These are phyloP conservation scores for Tetrastigma voinierianum DNA, from an alignment of 164 flowering plant genomes.

Conservation along the genomic window DNA sequence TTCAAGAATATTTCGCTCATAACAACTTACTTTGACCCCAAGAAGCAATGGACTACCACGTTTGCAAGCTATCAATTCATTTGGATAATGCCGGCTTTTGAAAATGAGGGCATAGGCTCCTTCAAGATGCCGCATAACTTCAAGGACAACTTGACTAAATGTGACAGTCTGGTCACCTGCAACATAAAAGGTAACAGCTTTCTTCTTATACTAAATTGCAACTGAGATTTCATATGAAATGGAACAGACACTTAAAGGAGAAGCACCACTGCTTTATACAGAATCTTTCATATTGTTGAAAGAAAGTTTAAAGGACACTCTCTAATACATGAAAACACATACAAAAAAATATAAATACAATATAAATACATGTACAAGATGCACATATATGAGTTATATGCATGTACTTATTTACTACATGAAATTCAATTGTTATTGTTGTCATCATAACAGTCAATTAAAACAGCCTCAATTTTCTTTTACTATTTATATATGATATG, in stretches of 20 bases:
- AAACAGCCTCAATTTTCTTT: no score
- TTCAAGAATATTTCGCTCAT: neutral
- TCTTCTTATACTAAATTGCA: neutral
- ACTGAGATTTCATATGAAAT: neutral
- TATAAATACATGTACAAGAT: no score
- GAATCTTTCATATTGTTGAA: no score
- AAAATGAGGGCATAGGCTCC: conserved; percentile 98
- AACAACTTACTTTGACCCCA: conserved; percentile 86
- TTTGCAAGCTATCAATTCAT: conserved; percentile 96
- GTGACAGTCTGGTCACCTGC: conserved; percentile 77
- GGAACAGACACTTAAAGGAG: neutral
- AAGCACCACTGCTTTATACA: neutral
- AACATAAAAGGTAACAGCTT: conserved; percentile 17
- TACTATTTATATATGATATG: no score
- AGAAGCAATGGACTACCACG: conserved; percentile 97
- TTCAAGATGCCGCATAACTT: conserved; percentile 98
- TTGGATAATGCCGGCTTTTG: conserved; percentile 91
- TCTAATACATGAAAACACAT: no score
- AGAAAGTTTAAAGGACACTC: no score
- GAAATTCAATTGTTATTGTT: no score
- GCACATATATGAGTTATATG: no score
- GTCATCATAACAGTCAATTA: no score
- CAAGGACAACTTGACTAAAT: conserved; percentile 89
- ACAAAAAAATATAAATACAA: no score
- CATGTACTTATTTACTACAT: no score